phyloP scores from a whole-genome alignment of 371 early-diverging fungal genomes.

The Mortierella sp. region DNA sequence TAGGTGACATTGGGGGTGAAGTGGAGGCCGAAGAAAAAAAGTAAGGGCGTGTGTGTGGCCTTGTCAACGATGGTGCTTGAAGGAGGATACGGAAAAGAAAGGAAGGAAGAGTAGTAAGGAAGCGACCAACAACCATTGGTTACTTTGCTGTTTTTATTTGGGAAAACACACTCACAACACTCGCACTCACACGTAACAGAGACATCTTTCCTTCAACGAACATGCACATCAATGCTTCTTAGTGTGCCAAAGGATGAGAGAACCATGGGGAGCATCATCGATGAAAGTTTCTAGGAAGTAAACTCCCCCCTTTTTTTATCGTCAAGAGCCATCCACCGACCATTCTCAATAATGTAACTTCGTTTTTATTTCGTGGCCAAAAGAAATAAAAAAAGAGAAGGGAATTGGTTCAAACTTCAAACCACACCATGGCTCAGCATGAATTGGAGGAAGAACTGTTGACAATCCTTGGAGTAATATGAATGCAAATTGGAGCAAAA shows the following conservation, averaged over 20 bases:
- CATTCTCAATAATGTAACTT: too few species aligned
- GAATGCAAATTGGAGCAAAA: conserved; percentile 7
- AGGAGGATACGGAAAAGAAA: not conserved
- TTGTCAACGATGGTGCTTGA: not conserved
- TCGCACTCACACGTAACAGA: too few species aligned
- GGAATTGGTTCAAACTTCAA: not conserved
- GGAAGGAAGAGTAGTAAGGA: not conserved
- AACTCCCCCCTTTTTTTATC: not conserved
- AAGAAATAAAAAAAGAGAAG: not conserved
- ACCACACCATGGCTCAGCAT: conserved; percentile 1
- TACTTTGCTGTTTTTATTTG: not conserved
- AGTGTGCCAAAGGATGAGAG: not conserved
- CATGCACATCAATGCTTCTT: not conserved
- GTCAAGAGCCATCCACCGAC: too few species aligned
- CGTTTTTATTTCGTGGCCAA: not conserved
- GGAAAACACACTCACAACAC: not conserved
- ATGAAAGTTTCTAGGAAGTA: not conserved
- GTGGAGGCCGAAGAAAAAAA: not conserved
- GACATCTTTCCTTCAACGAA: not conserved
- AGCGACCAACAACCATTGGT: not conserved
- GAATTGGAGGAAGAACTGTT: not conserved
- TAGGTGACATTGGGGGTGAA: not conserved
- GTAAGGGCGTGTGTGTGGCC: not conserved
- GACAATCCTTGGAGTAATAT: conserved; percentile 10
- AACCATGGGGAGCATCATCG: not conserved